Evolutionary conservation across 352 stramenopile species (phyloP).

Genomic region (Elongisporangium undulatum): DNA sequence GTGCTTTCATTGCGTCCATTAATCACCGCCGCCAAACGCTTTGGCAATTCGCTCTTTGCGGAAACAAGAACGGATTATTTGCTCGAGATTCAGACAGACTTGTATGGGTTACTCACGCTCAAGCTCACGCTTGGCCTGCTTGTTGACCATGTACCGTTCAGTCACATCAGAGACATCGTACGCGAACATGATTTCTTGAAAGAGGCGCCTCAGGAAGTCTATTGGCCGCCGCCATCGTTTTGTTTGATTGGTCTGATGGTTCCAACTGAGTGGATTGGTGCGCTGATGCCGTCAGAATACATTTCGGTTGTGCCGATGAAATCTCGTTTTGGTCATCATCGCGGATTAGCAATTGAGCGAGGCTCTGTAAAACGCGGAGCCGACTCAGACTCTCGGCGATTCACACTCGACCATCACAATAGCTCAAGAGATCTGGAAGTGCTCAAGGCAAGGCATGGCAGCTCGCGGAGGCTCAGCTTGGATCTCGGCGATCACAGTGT

Average conservation of each 20-base stretch:
- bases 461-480: not conserved
- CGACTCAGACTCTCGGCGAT: not conserved
- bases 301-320: slow-evolving; percentile 49
- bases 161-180: slow-evolving; percentile 50
- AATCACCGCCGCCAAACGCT: slow-evolving; percentile 52
- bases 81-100: slow-evolving; percentile 56
- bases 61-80: slow-evolving; percentile 62
- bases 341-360: not conserved
- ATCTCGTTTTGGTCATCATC: slow-evolving; percentile 4
- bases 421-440: not conserved
- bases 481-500: not conserved
- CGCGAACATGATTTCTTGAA: slow-evolving; percentile 40
- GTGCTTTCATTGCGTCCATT: slow-evolving; percentile 52
- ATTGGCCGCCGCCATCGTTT: slow-evolving; percentile 53
- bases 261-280: slow-evolving; percentile 59
- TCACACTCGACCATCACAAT: not conserved
- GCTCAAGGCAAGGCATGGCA: not conserved
- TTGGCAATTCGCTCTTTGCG: slow-evolving; percentile 37
- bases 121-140: slow-evolving; percentile 73
- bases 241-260: slow-evolving; percentile 40
- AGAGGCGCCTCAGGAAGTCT: slow-evolving; percentile 42
- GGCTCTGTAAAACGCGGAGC: not conserved
- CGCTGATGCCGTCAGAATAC: slow-evolving; percentile 68
- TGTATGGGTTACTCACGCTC: slow-evolving; percentile 55
- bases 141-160: slow-evolving; percentile 50